phyloP scores from a whole-genome alignment of 2,329 filamentous ascomycete genomes.

The Helotiales sp. region DNA sequence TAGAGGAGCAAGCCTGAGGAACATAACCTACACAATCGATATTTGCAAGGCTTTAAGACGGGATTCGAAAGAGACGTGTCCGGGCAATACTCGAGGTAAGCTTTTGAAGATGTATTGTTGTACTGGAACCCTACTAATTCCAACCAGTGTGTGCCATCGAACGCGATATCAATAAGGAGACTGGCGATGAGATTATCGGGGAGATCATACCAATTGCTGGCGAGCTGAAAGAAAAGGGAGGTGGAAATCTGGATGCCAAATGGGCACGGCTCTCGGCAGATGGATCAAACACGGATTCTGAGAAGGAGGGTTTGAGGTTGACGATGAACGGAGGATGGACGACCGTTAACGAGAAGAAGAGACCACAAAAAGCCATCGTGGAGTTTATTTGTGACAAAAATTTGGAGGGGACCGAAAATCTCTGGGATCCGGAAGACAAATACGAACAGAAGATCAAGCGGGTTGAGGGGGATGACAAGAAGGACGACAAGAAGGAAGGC shows the following conservation, averaged over 20 bases:
- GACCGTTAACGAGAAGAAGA: conserved; percentile 57
- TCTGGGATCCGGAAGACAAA: conserved; percentile 62
- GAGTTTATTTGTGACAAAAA: conserved; percentile 83
- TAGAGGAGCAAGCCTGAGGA: conserved; percentile 57
- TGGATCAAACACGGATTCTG: conserved; percentile 65
- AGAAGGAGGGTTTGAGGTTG: conserved; percentile 73
- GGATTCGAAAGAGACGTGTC: conserved; percentile 66
- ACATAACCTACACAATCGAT: conserved; percentile 83
- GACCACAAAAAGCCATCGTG: conserved; percentile 75
- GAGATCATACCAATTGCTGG: conserved; percentile 77
- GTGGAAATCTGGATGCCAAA: conserved; percentile 66
- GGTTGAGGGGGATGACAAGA: conserved; percentile 42
- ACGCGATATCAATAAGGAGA: conserved; percentile 55
- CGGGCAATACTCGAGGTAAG: conserved; percentile 70
- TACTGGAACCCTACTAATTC: conserved; percentile 21
- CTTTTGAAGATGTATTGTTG: not conserved
- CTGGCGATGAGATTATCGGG: conserved; percentile 53
- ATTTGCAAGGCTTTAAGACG: conserved; percentile 72
- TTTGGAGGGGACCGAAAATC: conserved; percentile 74
- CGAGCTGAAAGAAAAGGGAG: conserved; percentile 63
- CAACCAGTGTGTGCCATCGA: conserved; percentile 75
- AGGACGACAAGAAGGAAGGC: conserved; percentile 42
- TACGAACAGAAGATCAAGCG: conserved; percentile 48
- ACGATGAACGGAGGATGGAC: conserved; percentile 67
- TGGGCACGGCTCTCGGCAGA: conserved; percentile 69